Evolutionary conservation across 2,329 filamentous ascomycete species (phyloP).

Genomic region (Aspergillus unguis): DNA sequence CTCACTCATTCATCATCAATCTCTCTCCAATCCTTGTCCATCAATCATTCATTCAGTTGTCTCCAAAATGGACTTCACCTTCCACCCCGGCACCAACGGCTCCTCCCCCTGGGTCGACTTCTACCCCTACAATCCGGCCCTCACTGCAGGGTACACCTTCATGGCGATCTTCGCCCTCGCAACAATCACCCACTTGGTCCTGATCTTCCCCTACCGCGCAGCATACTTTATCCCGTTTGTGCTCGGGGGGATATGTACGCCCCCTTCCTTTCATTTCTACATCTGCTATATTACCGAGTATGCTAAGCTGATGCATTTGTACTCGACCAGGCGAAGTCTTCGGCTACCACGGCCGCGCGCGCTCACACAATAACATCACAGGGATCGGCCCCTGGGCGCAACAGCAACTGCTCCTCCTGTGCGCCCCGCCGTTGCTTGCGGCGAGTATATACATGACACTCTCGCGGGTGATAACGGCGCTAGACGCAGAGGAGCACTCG

Average conservation of each 20-base stretch:
- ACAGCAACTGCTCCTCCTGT: conserved; percentile 39
- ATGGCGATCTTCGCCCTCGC: conserved; percentile 33
- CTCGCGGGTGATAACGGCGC: conserved; percentile 36
- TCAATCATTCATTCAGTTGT: neutral
- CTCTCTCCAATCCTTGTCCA: neutral
- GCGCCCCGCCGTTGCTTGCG: conserved; percentile 42
- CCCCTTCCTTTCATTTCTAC: neutral
- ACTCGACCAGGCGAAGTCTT: conserved; percentile 28
- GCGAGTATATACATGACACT: conserved; percentile 40
- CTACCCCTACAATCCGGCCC: conserved; percentile 37
- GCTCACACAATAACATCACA: conserved; percentile 28
- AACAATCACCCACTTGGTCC: conserved; percentile 28
- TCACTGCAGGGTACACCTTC: conserved; percentile 35
- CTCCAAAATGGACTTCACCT: conserved; percentile 31
- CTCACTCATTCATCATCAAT: neutral
- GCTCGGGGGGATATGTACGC: conserved; percentile 37
- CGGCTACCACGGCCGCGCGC: conserved; percentile 37
- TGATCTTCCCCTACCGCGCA: conserved; percentile 31
- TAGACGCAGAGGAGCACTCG: conserved; percentile 35
- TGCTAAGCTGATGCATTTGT: neutral
- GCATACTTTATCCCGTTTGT: conserved; percentile 39
- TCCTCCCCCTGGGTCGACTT: conserved; percentile 32
- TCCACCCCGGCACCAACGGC: conserved; percentile 30
- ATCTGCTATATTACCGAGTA: neutral
- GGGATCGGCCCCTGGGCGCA: conserved; percentile 32